Base-by-base conservation (phyloP, 768 basidiomycete species). In the Termitomyces sp. region DNA sequence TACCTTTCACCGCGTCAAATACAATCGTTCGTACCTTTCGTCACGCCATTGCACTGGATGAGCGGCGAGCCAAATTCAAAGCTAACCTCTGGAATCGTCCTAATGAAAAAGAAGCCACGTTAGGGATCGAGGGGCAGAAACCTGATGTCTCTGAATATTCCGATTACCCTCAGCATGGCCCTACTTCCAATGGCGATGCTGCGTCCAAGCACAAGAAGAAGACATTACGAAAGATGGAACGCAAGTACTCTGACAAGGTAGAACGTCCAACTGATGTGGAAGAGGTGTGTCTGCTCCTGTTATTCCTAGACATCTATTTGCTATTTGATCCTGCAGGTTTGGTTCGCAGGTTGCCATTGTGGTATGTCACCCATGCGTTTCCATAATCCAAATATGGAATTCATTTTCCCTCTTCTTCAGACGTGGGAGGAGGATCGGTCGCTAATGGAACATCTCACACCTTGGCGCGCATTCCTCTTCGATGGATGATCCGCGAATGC, bases 401-500 rank as follows among this genome's bases (percentile, higher is more conserved):
- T 48, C 10, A 9, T 12, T 17, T 28, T 28, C 3, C 22, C 10
- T 8, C 37, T 8, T 3, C 26, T 47, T 35, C 51, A 80, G 81
- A 83, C 60, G 72, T 84, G 30, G 83, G 83, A 9, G 83, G 83
- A 22, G 81, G 81, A 9, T 62, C 62, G 56, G 77, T 77, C 0
- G 58, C 60, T 14, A 79, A 83, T 57, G 73, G 68, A 1, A 70
- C 69, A 0, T 63, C 61, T 3, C 64, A 76, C 40, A 70, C 67
- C 12, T 73, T 85, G 2, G 76, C 82, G 5, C 75, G 79, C 35
- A 78, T 83, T 34, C 67, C 81, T 1, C 71, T 85, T 3, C 73
- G 79, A 1, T 85, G 87, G 87, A 87, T 88, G 85, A 72, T 89
- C 55, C 79, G 86, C 38, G 78, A 89, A 62, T 80, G 78, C 58